Evolutionary conservation across 768 basidiomycete genomes (phyloP).

Genomic region (Collybia nuda): DNA sequence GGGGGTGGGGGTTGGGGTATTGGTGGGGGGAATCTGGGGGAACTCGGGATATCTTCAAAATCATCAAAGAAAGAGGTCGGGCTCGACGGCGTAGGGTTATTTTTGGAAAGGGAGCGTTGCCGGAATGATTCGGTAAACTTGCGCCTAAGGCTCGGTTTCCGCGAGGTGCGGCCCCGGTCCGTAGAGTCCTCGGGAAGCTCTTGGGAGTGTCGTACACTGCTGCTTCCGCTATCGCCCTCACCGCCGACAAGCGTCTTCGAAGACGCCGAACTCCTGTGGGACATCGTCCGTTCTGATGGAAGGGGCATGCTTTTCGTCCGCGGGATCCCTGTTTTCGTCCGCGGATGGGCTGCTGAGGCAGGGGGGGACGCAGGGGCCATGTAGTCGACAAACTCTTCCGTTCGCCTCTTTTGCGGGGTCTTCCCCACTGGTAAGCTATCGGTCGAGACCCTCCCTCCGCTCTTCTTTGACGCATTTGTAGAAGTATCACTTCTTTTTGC

Average conservation of each 20-base stretch:
- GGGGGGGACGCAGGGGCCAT: neutral
- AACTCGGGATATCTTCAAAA: constrained; percentile 8
- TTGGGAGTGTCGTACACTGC: neutral
- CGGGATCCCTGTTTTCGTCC: constrained; percentile 18
- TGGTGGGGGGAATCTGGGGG: constrained; percentile 10
- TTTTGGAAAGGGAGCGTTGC: constrained; percentile 17
- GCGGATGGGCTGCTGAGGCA: neutral
- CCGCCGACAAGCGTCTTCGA: constrained; percentile 16
- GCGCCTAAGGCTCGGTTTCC: constrained; percentile 25
- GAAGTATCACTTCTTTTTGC: neutral
- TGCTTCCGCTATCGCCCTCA: constrained; percentile 6
- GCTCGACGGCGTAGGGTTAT: constrained; percentile 10
- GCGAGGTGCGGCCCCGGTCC: constrained; percentile 24
- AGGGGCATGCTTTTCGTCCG: constrained; percentile 56
- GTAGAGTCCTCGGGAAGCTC: constrained; percentile 7
- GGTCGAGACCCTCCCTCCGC: constrained; percentile 4
- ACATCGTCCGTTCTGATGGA: constrained; percentile 16
- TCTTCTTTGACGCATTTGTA: neutral
- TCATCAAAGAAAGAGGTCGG: constrained; percentile 27
- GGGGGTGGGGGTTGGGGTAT: constrained; percentile 9
- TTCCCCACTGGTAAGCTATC: constrained; percentile 11
- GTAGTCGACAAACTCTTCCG: constrained; percentile 6
- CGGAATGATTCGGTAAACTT: constrained; percentile 23
- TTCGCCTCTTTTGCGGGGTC: constrained; percentile 16
- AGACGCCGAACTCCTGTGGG: constrained; percentile 16